phyloP scores from a whole-genome alignment of 2,329 filamentous ascomycete genomes.

The Penicillium psychrosexuale region DNA sequence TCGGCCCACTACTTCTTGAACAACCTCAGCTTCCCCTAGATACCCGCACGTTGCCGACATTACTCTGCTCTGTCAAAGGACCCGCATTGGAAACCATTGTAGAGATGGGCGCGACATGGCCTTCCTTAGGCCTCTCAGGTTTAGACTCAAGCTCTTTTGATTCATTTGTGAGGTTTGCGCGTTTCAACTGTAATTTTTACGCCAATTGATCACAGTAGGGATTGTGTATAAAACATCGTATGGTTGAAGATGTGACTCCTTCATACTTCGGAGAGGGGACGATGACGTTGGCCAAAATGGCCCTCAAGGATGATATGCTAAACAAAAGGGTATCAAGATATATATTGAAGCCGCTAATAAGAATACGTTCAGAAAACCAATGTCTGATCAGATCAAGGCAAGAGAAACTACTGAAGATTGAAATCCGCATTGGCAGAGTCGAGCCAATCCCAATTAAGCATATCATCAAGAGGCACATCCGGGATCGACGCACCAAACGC shows the following conservation, averaged over 20 bases:
- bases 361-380: not conserved
- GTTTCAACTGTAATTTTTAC: not conserved
- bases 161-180: not conserved
- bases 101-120: not conserved
- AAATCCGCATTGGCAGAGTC: constrained; percentile 42
- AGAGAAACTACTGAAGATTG: constrained; percentile 15
- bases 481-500: constrained; percentile 56
- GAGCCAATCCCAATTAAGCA: constrained; percentile 58
- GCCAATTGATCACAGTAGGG: no score
- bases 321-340: not conserved
- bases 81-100: not conserved
- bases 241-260: not conserved
- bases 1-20: constrained; percentile 1
- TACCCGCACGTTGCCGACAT: not conserved
- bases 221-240: not conserved
- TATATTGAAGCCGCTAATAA: not conserved
- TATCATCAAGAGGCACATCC: constrained; percentile 59
- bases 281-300: not conserved
- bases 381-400: no score
- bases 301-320: not conserved
- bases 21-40: not conserved
- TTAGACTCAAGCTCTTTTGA: not conserved
- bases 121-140: not conserved
- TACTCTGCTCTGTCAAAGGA: not conserved
- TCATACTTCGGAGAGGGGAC: not conserved